Evolutionary conservation across 202 grass and related monocot species (phyloP).

Genomic region (Panicum hallii): DNA sequence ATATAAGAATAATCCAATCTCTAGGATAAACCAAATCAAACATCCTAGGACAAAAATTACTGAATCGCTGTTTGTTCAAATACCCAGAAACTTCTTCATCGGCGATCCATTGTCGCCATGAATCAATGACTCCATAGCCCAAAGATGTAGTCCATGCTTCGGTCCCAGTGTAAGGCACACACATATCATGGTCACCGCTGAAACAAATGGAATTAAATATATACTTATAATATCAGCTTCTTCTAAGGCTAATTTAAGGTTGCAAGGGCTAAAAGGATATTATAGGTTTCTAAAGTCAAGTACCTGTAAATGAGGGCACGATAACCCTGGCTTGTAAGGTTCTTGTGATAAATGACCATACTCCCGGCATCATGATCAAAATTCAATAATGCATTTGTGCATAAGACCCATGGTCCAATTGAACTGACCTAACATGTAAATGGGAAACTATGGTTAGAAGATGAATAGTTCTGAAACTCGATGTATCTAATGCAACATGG

Average conservation of each 20-base stretch:
- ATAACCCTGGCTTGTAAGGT: slow-evolving; percentile 79
- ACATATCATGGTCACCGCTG: slow-evolving; percentile 98
- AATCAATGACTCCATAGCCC: slow-evolving; percentile 70
- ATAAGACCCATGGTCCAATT: slow-evolving; percentile 71
- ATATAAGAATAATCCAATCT: not conserved
- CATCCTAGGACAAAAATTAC: not conserved
- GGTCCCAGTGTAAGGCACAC: slow-evolving; percentile 82
- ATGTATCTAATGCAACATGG: not conserved
- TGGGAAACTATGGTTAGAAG: slow-evolving; percentile 12
- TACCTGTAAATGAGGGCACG: slow-evolving; percentile 88
- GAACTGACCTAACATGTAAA: slow-evolving; percentile 52
- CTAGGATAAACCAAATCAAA: slow-evolving; percentile 3
- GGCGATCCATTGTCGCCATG: slow-evolving; percentile 71
- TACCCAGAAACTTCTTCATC: slow-evolving; percentile 88
- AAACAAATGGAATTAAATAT: slow-evolving; percentile 24
- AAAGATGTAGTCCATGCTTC: slow-evolving; percentile 88
- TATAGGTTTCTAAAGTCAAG: not conserved
- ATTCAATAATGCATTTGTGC: slow-evolving; percentile 46
- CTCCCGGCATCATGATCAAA: slow-evolving; percentile 82
- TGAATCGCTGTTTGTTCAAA: slow-evolving; percentile 30
- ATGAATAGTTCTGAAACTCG: not conserved
- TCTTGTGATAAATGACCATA: slow-evolving; percentile 87
- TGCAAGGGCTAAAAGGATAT: not conserved
- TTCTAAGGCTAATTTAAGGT: not conserved
- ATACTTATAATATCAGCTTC: not conserved